phyloP scores from a whole-genome alignment of 2,329 filamentous ascomycete genomes.

The Pyricularia pennisetigena region DNA sequence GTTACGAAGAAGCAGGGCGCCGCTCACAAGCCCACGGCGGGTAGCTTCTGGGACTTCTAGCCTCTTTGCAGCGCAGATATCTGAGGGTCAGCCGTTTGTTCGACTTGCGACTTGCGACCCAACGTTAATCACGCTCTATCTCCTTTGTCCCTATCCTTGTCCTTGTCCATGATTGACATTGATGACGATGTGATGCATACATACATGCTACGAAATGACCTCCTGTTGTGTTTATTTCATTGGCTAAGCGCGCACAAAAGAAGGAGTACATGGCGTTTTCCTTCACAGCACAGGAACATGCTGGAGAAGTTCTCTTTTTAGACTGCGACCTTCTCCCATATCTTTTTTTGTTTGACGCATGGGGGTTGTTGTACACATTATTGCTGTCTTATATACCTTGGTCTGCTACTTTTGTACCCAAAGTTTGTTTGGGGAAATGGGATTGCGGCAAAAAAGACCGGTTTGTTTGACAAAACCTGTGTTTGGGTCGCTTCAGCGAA shows the following conservation, averaged over 20 bases:
- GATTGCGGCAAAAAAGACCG: background rate
- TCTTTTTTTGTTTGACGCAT: background rate
- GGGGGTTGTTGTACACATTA: background rate
- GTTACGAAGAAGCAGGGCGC: slow-evolving; percentile 27
- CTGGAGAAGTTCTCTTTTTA: background rate
- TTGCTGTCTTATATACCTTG: background rate
- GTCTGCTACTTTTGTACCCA: background rate
- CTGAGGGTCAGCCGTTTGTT: background rate
- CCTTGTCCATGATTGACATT: background rate
- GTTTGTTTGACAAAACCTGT: background rate
- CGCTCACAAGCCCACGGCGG: slow-evolving; percentile 20
- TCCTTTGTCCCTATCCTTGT: slow-evolving; percentile 1
- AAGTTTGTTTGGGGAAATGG: background rate
- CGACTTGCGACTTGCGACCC: no score
- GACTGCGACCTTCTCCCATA: background rate
- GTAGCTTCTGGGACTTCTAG: slow-evolving; percentile 39
- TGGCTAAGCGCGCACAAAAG: background rate
- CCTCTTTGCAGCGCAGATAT: background rate
- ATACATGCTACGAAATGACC: slow-evolving; percentile 1
- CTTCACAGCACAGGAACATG: background rate
- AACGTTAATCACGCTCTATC: background rate
- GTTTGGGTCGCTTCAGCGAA: background rate
- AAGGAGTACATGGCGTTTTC: slow-evolving; percentile 3
- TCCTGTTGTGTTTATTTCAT: background rate
- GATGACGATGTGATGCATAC: slow-evolving; percentile 1